Percentiles rank a stretch among this genome's conserved stretches.
Conservation (phyloP, 139 green algal genomes). For the Ettlia oleoabundans region DNA sequence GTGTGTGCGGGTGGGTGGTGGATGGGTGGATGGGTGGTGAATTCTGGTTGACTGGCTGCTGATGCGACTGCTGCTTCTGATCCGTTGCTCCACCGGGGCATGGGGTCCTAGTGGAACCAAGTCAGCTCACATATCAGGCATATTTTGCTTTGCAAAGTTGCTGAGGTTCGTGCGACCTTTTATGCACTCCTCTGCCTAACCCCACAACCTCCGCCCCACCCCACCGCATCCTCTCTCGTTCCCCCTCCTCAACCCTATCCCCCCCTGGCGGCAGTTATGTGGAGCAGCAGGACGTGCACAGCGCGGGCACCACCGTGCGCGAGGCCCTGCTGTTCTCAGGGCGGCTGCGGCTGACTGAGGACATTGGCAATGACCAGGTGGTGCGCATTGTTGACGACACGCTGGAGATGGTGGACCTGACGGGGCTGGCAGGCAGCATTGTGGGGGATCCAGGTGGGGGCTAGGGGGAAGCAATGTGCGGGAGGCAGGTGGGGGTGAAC, state of each 20-base stretch:
- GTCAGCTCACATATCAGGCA: too few species aligned
- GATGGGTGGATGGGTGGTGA: not conserved
- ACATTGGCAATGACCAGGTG: constrained; percentile 25
- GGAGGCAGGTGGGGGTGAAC: not conserved
- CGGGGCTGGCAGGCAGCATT: constrained; percentile 36
- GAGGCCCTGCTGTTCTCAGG: constrained; percentile 73
- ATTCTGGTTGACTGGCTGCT: not conserved
- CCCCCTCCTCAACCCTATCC: too few species aligned
- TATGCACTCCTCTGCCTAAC: not conserved
- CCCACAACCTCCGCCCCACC: not conserved
- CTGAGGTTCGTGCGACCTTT: too few species aligned
- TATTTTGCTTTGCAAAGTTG: too few species aligned
- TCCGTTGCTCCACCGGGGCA: too few species aligned
- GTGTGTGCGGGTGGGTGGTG: constrained; percentile 68
- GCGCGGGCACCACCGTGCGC: constrained; percentile 59
- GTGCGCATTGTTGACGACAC: constrained; percentile 65
- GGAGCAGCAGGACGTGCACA: constrained; percentile 54
- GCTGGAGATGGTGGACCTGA: constrained; percentile 80
- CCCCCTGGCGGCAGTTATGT: constrained; percentile 28
- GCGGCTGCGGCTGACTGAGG: constrained; percentile 60
- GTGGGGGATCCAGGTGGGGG: constrained; percentile 52
- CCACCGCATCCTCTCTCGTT: too few species aligned
- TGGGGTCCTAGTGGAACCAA: too few species aligned
- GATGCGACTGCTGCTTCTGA: too few species aligned
- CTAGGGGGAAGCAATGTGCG: not conserved